phyloP scores from a whole-genome alignment of 176 grass and related monocot species.

The Bonia amplexicaulis region DNA sequence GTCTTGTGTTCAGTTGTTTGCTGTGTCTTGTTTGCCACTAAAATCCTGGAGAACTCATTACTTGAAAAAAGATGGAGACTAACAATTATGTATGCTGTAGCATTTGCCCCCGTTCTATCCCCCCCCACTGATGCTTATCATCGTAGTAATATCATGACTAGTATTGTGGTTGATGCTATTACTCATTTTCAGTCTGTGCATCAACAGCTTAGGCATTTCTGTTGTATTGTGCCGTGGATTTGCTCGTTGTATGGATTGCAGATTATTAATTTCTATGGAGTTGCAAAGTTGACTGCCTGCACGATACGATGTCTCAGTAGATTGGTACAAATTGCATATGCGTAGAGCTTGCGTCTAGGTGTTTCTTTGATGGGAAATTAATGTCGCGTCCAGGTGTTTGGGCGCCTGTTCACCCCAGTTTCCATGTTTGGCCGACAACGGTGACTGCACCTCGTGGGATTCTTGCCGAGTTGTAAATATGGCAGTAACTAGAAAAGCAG shows the following conservation, averaged over 20 bases:
- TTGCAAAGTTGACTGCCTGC: neutral
- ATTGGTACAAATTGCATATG: neutral
- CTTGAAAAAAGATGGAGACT: conserved; percentile 28
- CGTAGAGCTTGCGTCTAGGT: neutral
- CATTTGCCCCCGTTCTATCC: neutral
- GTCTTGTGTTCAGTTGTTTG: conserved; percentile 60
- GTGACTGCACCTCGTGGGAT: neutral
- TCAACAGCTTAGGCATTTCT: neutral
- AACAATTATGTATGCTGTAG: conserved; percentile 31
- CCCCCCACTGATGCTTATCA: neutral
- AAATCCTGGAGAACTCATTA: conserved; percentile 19
- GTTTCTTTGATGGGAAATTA: too few species aligned
- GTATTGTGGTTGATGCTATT: neutral
- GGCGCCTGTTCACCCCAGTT: neutral
- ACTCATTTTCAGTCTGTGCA: too few species aligned
- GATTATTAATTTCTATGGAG: neutral
- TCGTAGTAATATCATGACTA: neutral
- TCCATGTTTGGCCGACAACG: neutral
- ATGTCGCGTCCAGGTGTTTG: neutral
- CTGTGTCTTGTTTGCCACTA: conserved; percentile 41
- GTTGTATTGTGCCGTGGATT: neutral
- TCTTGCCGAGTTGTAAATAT: neutral
- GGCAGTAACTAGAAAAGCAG: neutral
- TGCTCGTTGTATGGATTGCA: neutral
- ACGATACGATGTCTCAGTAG: neutral